Evolutionary conservation across 495 filamentous ascomycete species (phyloP), one percentile per base, ranked within the genome.

Genomic region (Penicillium lagena): DNA sequence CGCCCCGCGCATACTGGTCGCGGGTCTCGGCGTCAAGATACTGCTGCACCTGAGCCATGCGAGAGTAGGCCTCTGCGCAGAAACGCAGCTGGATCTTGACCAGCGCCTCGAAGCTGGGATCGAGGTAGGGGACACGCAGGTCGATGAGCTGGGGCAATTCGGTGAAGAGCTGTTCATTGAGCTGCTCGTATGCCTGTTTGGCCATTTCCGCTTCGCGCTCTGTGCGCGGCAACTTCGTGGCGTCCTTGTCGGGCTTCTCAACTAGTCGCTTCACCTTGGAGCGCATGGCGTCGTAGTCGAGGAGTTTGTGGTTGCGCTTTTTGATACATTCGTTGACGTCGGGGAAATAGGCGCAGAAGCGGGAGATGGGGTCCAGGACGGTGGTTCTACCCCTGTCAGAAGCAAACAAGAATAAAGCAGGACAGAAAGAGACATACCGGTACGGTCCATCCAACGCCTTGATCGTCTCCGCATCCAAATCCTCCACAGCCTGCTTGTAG

Each of bases 281-380:
- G 37, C 93, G 86, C 68, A 96, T 85, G 29, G 89, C 80, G 66
- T 98, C 93, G 74, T 96, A 98, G 67, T 98, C 93, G 54, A 96
- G 85, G 37, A 96, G 82, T 56, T 98, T 98, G 77, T 97, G 85
- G 52, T 95, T 87, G 58, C 93, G 86, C 67, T 98, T 98, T 67
- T 96, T 97, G 65, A 98, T 97, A 62, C 94, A 97, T 70, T 95
- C 89, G 65, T 98, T 98, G 51, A 97, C 90, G 61, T 98, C 93
- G 6, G 94, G 94, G 68, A 98, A 98, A 71, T 98, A 98, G 43
- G 90, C 88, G 64, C 93, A 97, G 71, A 97, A 98, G 37, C 89
- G 77, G 46, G 81, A 82, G 56, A 98, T 98, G 22, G 93, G 93
- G 45, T 98, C 93, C 7, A 98, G 74, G 15, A 98, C 93, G 2